Evolutionary conservation across 805 yeast species (phyloP).

Genomic region (Saturnispora besseyi): DNA sequence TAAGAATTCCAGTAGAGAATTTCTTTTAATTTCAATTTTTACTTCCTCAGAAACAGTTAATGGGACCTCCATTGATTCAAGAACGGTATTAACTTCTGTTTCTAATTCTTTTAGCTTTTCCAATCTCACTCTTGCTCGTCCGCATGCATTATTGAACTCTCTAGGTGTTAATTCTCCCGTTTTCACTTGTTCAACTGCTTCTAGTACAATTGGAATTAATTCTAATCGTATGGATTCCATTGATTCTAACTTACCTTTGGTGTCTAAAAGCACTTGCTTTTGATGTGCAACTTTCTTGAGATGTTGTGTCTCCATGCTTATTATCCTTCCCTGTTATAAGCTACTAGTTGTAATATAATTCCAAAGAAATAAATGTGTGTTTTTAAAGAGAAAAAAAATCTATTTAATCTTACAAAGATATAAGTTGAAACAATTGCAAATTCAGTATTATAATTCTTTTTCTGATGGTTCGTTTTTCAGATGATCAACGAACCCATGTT

Average conservation of each 20-base stretch:
- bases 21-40: slow-evolving; percentile 3
- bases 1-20: slow-evolving; percentile 8
- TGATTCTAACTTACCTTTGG: not conserved
- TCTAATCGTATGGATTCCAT: slow-evolving; percentile 29
- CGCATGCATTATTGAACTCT: slow-evolving; percentile 37
- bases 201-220: slow-evolving; percentile 32
- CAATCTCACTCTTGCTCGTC: slow-evolving; percentile 36
- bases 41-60: not conserved
- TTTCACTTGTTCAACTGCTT: slow-evolving; percentile 32
- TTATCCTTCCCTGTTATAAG: not conserved
- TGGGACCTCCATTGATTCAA: slow-evolving; percentile 25
- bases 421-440: not conserved
- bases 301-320: slow-evolving; percentile 2
- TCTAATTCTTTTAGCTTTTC: slow-evolving; percentile 33
- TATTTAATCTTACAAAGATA: not conserved
- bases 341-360: not conserved
- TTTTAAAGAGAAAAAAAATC: no score
- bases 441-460: not conserved
- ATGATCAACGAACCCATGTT: slow-evolving; percentile 16
- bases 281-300: not conserved
- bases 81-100: slow-evolving; percentile 26
- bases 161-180: slow-evolving; percentile 33
- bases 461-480: slow-evolving; percentile 11
- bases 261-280: not conserved
- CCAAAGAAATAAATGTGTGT: not conserved